A percentile compares a stretch with the other conserved stretches of the same genome.
phyloP scores from a whole-genome alignment of 306 rosid species.

The Datisca glomerata region DNA sequence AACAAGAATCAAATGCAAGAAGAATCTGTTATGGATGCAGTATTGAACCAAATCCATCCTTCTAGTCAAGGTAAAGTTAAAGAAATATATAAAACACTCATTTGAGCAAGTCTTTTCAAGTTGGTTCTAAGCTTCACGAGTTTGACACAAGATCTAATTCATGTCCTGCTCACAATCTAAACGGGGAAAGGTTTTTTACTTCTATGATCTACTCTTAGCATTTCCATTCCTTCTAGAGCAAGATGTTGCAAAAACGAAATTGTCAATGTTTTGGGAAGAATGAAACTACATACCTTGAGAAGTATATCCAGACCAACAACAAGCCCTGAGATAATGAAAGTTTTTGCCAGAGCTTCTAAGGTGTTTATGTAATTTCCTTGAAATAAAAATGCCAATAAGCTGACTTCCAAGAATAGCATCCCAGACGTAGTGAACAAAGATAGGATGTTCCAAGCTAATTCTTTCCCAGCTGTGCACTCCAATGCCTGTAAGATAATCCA shows the following conservation, averaged over 20 bases:
- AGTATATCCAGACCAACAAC: constrained; percentile 68
- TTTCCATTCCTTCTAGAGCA: no score
- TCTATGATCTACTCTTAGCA: no score
- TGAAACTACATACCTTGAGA: constrained; percentile 46
- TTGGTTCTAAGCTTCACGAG: no score
- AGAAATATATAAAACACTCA: no score
- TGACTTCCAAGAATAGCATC: constrained; percentile 93
- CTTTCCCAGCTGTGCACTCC: constrained; percentile 79
- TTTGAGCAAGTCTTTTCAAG: no score
- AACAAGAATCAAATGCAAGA: constrained; percentile 14
- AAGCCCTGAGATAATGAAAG: constrained; percentile 70
- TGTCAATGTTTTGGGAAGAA: no score
- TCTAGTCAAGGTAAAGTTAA: no score
- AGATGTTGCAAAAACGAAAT: no score
- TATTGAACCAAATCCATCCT: no score
- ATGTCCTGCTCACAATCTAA: no score
- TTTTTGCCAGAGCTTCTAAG: constrained; percentile 62
- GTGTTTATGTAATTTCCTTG: constrained; percentile 78
- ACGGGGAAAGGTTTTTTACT: no score
- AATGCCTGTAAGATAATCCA: constrained; percentile 39
- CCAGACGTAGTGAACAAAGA: constrained; percentile 80
- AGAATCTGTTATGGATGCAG: constrained; percentile 11
- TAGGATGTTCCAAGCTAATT: constrained; percentile 60
- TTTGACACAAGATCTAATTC: no score
- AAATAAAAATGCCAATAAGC: constrained; percentile 89